phyloP scores from a whole-genome alignment of 345 rosid genomes.

The Gossypioides kirkii region DNA sequence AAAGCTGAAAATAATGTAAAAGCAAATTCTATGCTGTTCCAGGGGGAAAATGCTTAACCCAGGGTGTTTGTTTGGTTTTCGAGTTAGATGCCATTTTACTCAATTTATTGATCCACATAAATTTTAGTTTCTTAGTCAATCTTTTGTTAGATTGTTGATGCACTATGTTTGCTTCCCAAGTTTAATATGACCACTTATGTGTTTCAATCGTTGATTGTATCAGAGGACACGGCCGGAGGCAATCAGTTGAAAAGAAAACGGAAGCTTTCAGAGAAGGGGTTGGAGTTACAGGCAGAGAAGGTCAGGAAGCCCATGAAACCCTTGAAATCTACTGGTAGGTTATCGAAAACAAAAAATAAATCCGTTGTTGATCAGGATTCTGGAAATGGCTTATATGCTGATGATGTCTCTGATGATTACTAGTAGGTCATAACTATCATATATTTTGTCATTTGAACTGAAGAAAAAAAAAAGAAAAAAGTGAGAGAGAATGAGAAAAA shows the following conservation, averaged over 20 bases:
- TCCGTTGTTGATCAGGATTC: constrained; percentile 43
- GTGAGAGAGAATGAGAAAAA: neutral
- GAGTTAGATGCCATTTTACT: neutral
- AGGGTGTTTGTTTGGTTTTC: neutral
- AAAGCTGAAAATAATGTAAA: neutral
- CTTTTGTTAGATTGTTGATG: constrained; percentile 1
- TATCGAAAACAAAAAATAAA: constrained; percentile 54
- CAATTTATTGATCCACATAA: neutral
- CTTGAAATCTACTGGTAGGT: constrained; percentile 46
- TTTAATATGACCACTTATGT: neutral
- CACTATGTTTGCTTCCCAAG: constrained; percentile 1
- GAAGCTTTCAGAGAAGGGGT: constrained; percentile 92
- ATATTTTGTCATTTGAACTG: constrained; percentile 2
- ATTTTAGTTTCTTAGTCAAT: neutral
- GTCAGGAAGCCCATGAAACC: constrained; percentile 64
- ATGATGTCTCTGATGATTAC: constrained; percentile 42
- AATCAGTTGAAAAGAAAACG: constrained; percentile 65
- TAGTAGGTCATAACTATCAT: neutral
- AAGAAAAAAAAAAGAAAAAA: neutral
- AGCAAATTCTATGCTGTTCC: neutral
- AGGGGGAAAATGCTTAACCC: neutral
- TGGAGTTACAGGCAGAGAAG: constrained; percentile 92
- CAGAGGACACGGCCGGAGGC: constrained; percentile 72
- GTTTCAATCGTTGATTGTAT: constrained; percentile 11
- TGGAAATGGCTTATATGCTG: constrained; percentile 45